phyloP scores from a whole-genome alignment of 2,329 filamentous ascomycete species.

The Fusarium chuoi region DNA sequence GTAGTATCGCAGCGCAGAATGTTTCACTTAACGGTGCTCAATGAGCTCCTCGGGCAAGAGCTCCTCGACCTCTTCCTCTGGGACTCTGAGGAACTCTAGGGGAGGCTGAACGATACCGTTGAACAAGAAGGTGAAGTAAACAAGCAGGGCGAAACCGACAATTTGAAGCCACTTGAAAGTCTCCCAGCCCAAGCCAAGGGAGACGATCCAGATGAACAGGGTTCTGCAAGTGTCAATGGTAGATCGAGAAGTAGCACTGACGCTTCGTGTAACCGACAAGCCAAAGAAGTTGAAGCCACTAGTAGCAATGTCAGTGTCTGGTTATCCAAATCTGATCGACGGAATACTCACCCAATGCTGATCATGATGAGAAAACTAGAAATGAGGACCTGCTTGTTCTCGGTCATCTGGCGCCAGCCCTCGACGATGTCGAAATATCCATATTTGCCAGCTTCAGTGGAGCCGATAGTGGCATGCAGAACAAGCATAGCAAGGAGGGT shows the following conservation, averaged over 20 bases:
- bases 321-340: background rate
- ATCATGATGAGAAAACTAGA: conserved; percentile 95
- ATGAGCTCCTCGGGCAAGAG: conserved; percentile 86
- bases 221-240: conserved; percentile 98
- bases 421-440: conserved; percentile 93
- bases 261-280: conserved; percentile 86
- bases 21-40: conserved; percentile 65
- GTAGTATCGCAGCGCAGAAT: background rate
- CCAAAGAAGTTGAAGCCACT: conserved; percentile 99
- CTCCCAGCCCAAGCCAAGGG: conserved; percentile 93
- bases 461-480: conserved; percentile 80
- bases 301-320: conserved; percentile 26
- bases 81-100: conserved; percentile 70
- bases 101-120: conserved; percentile 93
- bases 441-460: conserved; percentile 75
- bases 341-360: conserved; percentile 81
- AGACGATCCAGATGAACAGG: conserved; percentile 97
- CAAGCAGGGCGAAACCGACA: conserved; percentile 84
- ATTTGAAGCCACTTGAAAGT: conserved; percentile 98
- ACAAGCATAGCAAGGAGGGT: conserved; percentile 84
- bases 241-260: conserved; percentile 91
- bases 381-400: conserved; percentile 75
- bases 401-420: conserved; percentile 82
- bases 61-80: conserved; percentile 65
- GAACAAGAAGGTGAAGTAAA: conserved; percentile 97